A percentile compares a stretch with the other conserved stretches of the same genome.
Evolutionary conservation across 2,329 filamentous ascomycete genomes (phyloP).

Genomic region (Diplodia intermedia): DNA sequence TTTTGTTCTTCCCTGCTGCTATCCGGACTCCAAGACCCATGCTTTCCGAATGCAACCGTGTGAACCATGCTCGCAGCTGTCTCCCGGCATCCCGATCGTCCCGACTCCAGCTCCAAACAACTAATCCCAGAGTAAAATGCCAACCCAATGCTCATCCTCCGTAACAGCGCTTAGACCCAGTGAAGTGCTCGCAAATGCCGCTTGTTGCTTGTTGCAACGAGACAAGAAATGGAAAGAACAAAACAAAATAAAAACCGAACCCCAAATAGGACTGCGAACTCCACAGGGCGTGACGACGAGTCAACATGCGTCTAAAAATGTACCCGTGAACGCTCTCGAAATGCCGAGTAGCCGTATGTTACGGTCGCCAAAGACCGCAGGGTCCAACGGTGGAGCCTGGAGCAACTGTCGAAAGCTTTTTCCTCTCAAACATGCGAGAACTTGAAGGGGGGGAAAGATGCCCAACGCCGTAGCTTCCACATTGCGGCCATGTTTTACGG

Average conservation of each 20-base stretch:
- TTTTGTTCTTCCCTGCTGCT: conserved; percentile 14
- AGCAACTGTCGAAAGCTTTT: too few species aligned
- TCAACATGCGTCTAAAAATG: background rate
- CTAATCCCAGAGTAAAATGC: conserved; percentile 11
- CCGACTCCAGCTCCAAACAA: conserved; percentile 21
- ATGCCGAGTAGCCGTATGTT: too few species aligned
- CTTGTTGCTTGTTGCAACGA: conserved; percentile 5
- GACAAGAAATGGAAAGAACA: background rate
- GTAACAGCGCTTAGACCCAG: background rate
- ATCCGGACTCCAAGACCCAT: conserved; percentile 18
- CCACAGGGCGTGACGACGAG: conserved; percentile 4
- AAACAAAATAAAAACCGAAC: background rate
- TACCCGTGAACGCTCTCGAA: too few species aligned
- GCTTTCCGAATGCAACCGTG: conserved; percentile 13
- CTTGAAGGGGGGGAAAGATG: too few species aligned
- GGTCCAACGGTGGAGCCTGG: too few species aligned
- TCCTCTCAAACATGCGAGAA: too few species aligned
- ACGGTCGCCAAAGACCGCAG: too few species aligned
- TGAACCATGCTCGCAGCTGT: background rate
- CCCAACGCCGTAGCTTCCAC: too few species aligned
- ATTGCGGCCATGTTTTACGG: too few species aligned
- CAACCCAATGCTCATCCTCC: conserved; percentile 1
- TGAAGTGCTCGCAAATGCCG: background rate
- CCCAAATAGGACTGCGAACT: background rate
- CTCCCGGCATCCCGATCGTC: conserved; percentile 1